Percentiles rank a stretch among this genome's conserved stretches.
phyloP scores from a whole-genome alignment of 768 basidiomycete genomes.

The Boletus pseudopeckii region DNA sequence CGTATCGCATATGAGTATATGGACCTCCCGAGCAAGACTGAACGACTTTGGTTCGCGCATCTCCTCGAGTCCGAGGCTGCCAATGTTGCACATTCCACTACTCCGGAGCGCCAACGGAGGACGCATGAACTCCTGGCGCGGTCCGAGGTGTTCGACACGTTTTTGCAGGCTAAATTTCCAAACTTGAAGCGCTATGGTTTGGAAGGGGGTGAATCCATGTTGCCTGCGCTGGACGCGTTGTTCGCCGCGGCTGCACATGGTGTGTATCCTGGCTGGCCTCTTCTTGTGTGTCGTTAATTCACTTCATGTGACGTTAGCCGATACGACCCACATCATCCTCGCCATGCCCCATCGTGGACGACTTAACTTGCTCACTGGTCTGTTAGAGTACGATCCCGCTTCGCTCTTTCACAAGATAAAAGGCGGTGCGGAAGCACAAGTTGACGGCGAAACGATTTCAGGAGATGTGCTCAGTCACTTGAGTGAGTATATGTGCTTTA shows the following conservation, averaged over 20 bases:
- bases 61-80: slow-evolving; percentile 59
- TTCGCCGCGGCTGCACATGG: slow-evolving; percentile 65
- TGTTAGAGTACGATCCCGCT: slow-evolving; percentile 63
- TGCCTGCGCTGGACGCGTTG: slow-evolving; percentile 78
- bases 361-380: slow-evolving; percentile 77
- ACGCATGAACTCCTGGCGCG: slow-evolving; percentile 67
- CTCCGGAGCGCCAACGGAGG: slow-evolving; percentile 44
- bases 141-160: slow-evolving; percentile 82
- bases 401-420: slow-evolving; percentile 86
- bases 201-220: slow-evolving; percentile 93
- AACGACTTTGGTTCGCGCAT: slow-evolving; percentile 86
- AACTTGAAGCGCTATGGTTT: slow-evolving; percentile 85
- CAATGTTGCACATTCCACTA: slow-evolving; percentile 28
- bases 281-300: neutral
- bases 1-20: slow-evolving; percentile 90
- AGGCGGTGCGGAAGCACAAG: slow-evolving; percentile 62
- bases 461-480: slow-evolving; percentile 91
- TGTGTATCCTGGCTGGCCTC: slow-evolving; percentile 20
- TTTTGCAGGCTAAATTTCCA: slow-evolving; percentile 84
- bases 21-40: slow-evolving; percentile 84
- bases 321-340: slow-evolving; percentile 68
- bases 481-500: slow-evolving; percentile 36
- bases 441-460: slow-evolving; percentile 60
- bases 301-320: slow-evolving; percentile 39
- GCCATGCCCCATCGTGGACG: slow-evolving; percentile 90